These are phyloP conservation scores for Verruconis gallopava DNA, from an alignment of 2,329 filamentous ascomycete species.

Conservation along the genomic window DNA sequence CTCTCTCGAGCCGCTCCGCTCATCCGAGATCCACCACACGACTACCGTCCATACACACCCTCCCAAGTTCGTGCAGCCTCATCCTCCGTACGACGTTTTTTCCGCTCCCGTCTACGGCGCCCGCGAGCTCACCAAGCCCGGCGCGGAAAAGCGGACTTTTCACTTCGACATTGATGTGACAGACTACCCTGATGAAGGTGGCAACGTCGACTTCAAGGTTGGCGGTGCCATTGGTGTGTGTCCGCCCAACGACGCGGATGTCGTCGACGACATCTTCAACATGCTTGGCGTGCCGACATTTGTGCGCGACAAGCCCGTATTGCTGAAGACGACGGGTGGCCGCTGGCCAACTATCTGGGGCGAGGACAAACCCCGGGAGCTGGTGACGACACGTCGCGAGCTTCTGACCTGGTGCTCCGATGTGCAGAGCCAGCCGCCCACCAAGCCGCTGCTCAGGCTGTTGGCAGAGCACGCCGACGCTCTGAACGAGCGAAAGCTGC, in stretches of 20 bases:
- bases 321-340: constrained; percentile 65
- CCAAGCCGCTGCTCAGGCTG: constrained; percentile 72
- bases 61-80: constrained; percentile 82
- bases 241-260: constrained; percentile 64
- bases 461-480: constrained; percentile 75
- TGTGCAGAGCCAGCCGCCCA: constrained; percentile 83
- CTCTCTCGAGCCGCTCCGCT: constrained; percentile 45
- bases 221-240: constrained; percentile 90
- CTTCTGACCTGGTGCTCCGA: constrained; percentile 94
- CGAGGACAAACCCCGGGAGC: constrained; percentile 67
- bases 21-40: constrained; percentile 27
- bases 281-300: constrained; percentile 68
- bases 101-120: constrained; percentile 76
- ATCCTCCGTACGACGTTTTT: constrained; percentile 85
- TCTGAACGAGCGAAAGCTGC: constrained; percentile 74
- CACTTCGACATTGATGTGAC: constrained; percentile 97
- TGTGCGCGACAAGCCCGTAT: constrained; percentile 70
- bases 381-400: constrained; percentile 83
- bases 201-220: constrained; percentile 78
- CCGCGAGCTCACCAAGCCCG: constrained; percentile 73
- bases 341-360: constrained; percentile 98
- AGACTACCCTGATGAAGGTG: constrained; percentile 73
- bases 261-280: constrained; percentile 77
- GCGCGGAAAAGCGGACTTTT: constrained; percentile 92
- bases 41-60: constrained; percentile 47